Percentiles rank a stretch among this genome's conserved stretches.
phyloP scores from a whole-genome alignment of 495 filamentous ascomycete species.

The Rhizodiscina lignyota region DNA sequence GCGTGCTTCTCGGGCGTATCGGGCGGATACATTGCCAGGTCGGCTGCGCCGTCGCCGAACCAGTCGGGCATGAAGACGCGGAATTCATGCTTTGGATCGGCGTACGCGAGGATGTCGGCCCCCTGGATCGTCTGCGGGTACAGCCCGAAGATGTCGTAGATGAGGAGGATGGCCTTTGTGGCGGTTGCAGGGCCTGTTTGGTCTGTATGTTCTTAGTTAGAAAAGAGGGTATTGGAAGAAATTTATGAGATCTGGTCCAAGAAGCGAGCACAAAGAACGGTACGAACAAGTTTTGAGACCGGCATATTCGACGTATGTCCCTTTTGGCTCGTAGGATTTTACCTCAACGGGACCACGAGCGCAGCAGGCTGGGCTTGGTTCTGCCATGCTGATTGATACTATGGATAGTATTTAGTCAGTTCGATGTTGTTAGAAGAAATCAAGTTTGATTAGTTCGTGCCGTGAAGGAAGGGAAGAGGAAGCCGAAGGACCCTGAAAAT shows the following conservation, averaged over 20 bases:
- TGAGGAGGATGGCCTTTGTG: slow-evolving; percentile 22
- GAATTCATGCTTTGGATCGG: not conserved
- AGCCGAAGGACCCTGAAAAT: too few relatives aligned
- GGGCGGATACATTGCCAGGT: slow-evolving; percentile 3
- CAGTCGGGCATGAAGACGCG: slow-evolving; percentile 5
- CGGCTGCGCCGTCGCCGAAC: slow-evolving; percentile 3
- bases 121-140: slow-evolving; percentile 30
- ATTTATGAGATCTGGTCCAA: too few relatives aligned
- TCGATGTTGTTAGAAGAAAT: too few relatives aligned
- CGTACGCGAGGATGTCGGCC: slow-evolving; percentile 27
- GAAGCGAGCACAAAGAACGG: not conserved
- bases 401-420: too few relatives aligned
- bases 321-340: slow-evolving; percentile 41
- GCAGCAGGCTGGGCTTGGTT: too few relatives aligned
- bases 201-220: slow-evolving; percentile 16
- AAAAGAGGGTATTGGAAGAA: too few relatives aligned
- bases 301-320: slow-evolving; percentile 40
- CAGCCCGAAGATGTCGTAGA: slow-evolving; percentile 36
- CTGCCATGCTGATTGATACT: too few relatives aligned
- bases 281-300: slow-evolving; percentile 44
- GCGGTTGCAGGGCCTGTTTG: slow-evolving; percentile 21
- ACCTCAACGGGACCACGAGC: slow-evolving; percentile 36
- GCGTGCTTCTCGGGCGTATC: slow-evolving; percentile 43
- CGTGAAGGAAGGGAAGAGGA: too few relatives aligned
- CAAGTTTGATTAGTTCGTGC: too few relatives aligned